Evolutionary conservation across 768 basidiomycete genomes (phyloP), one percentile per base, ranked within the genome.

Genomic region (Collybia nuda): DNA sequence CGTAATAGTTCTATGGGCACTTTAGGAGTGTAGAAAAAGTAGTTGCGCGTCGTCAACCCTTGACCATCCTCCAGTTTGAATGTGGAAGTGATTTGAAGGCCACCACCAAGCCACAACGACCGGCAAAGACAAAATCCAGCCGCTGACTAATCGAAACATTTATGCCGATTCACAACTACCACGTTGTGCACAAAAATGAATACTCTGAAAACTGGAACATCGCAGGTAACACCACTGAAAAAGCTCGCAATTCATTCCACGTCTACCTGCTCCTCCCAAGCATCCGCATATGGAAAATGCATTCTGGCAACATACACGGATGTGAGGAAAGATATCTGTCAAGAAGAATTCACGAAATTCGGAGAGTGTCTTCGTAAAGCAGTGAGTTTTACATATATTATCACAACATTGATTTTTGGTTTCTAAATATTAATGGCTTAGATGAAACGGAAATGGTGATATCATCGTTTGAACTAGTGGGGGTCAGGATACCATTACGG

Each of bases 241-340:
- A 78, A 81, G 21, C 70, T 92, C 19, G 90, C 88, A n/a, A 55
- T 81, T 17, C 82, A 86, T 56, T 78, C 88, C 2, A 90, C 88
- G 1, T 76, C 78, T 2, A 89, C 88, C 14, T 91, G 90, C 59
- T 72, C 86, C 7, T 54, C 74, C 6, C 80, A 93, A 62, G 93
- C 94, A 22, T 67, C 81, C 3, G 74, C 69, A 5, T 99, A 99
- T 64, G 96, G 93, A 19, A 87, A 87, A 73, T 99, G 96, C 68
- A 85, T 98, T 40, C 73, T 88, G 23, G 79, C 82, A 1, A 81
- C 81, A 3, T 96, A 97, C 67, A 82, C 82, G 23, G 96, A 98
- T 54, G 86, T 93, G 5, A 81, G 74, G 52, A 88, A 88, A 65
- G 90, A 91, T 58, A 80, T 84, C 58, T 99, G 96, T 71, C 81